Evolutionary conservation across 2,329 filamentous ascomycete genomes (phyloP).

Genomic region (Phialemoniopsis sp.): DNA sequence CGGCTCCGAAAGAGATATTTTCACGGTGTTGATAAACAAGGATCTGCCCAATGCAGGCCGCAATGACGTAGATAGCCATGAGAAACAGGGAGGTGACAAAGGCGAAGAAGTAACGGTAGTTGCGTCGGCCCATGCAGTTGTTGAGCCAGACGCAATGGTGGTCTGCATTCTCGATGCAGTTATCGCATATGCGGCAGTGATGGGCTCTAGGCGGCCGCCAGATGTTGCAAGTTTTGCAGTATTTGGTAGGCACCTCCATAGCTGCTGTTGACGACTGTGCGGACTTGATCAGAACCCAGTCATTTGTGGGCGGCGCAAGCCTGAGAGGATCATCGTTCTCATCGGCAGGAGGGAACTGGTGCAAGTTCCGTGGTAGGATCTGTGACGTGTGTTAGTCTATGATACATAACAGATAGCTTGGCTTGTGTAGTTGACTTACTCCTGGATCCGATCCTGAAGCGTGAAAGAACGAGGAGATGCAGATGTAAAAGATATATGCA

Average conservation of each 20-base stretch:
- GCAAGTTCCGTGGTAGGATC: slow-evolving; percentile 90
- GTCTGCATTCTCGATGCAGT: slow-evolving; percentile 94
- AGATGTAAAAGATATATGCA: slow-evolving; percentile 87
- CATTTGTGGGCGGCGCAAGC: slow-evolving; percentile 79
- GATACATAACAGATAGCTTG: slow-evolving; percentile 9
- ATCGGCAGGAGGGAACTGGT: slow-evolving; percentile 75
- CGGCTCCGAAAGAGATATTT: slow-evolving; percentile 60
- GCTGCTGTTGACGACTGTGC: slow-evolving; percentile 71
- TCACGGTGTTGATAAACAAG: slow-evolving; percentile 65
- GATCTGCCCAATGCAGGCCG: slow-evolving; percentile 75
- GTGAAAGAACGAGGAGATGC: slow-evolving; percentile 89
- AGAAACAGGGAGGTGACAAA: slow-evolving; percentile 81
- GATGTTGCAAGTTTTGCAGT: slow-evolving; percentile 95
- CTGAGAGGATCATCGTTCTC: slow-evolving; percentile 77
- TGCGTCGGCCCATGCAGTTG: slow-evolving; percentile 93
- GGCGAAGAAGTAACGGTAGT: slow-evolving; percentile 96
- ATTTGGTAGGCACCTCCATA: slow-evolving; percentile 98
- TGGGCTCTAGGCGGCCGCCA: slow-evolving; percentile 95
- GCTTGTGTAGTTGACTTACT: slow-evolving; percentile 49
- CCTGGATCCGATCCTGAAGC: slow-evolving; percentile 91
- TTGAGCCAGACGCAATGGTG: slow-evolving; percentile 99
- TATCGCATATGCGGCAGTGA: slow-evolving; percentile 95
- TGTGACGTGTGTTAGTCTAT: slow-evolving; percentile 26
- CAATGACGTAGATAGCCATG: slow-evolving; percentile 71
- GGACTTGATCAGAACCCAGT: slow-evolving; percentile 90